Evolutionary conservation across 2,329 filamentous ascomycete species (phyloP), one percentile per base, ranked within the genome.

Genomic region (Coniella lustricola): DNA sequence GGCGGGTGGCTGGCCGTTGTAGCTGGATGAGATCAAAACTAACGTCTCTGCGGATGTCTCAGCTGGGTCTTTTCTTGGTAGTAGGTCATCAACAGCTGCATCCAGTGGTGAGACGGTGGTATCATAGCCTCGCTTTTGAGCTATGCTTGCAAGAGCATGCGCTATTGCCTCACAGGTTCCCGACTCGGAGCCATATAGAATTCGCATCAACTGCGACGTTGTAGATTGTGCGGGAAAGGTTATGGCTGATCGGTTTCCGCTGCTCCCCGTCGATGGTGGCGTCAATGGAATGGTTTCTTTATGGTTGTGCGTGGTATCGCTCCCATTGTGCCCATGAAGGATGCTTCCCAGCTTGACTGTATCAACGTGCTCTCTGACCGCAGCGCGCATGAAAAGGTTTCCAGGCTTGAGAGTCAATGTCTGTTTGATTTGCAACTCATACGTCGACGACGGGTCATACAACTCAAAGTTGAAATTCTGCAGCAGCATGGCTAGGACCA

Each of bases 1-100:
- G 52, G 87, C 83, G 0, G 85, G 79, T 0, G 86, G 82, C 47
- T 86, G 74, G 1, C 86, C 86, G 57, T 90, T 85, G 56, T 90
- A 90, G 1, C 80, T 83, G 0, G 85, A 76, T 0, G 81, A 82
- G 53, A 90, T 73, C 42, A 90, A 74, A 29, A 87, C 67, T 0
- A 85, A n/a, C n/a, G n/a, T n/a, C n/a, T n/a, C n/a, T n/a, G n/a
- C n/a, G n/a, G n/a, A n/a, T n/a, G n/a, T n/a, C n/a, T n/a, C n/a
- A n/a, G n/a, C n/a, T 72, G 0, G 85, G 84, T 7, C 75, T 71
- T 21, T 77, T 71, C 43, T 70, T 78, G 0, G 82, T 76, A 74
- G 70, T 3, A 81, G 55, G n/a, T 70, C 68, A 38, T 74, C 67
- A 7, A 67, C 69, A 1, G 73, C 75, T 0, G 69, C 67, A 53